A percentile compares a stretch with the other conserved stretches of the same genome.
These are phyloP conservation scores for Quercus bicolor DNA, from an alignment of 306 rosid genomes.

Conservation along the genomic window DNA sequence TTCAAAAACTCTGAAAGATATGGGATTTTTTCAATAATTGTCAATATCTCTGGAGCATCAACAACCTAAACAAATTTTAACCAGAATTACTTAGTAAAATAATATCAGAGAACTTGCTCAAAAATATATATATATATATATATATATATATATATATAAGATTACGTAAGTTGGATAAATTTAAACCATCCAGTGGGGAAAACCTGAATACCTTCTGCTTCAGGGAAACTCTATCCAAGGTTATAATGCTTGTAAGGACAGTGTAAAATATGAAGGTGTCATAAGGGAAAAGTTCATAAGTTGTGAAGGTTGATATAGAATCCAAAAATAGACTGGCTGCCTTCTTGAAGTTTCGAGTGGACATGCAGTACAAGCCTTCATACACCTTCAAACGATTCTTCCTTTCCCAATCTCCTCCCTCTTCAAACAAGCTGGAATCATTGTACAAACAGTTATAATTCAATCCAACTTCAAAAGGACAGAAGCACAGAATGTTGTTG, in stretches of 20 bases:
- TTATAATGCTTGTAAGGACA: constrained; percentile 87
- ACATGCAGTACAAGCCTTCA: constrained; percentile 91
- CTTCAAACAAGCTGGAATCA: constrained; percentile 85
- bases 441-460: constrained; percentile 26
- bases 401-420: constrained; percentile 99
- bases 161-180: not conserved
- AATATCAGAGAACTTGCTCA: not conserved
- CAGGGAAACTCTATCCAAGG: constrained; percentile 90
- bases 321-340: constrained; percentile 84
- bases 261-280: constrained; percentile 92
- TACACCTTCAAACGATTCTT: constrained; percentile 93
- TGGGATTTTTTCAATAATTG: constrained; percentile 90
- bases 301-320: constrained; percentile 93
- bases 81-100: not conserved
- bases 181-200: constrained; percentile 1
- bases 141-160: too few relatives aligned
- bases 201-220: constrained; percentile 69
- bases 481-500: not conserved
- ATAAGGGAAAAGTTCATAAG: constrained; percentile 85
- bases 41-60: constrained; percentile 94
- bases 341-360: constrained; percentile 86
- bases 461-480: constrained; percentile 11
- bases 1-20: constrained; percentile 77
- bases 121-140: too few relatives aligned
- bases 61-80: constrained; percentile 56